Conservation (phyloP, 306 rosid genomes). For the Corylus heterophylla region DNA sequence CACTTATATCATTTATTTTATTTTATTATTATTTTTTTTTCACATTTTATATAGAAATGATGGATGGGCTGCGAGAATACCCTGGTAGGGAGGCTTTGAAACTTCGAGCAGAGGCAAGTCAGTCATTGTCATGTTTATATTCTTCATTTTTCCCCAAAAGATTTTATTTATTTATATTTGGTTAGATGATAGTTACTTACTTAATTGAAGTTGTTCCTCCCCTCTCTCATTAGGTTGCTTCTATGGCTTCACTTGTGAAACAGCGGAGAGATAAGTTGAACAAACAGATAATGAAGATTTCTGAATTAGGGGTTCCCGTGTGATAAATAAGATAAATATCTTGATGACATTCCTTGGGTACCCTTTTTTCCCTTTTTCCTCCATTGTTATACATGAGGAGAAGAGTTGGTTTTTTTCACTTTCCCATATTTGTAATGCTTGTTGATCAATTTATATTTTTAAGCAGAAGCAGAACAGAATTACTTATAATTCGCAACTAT, state of each 20-base stretch:
- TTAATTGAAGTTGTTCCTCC: slow-evolving; percentile 13
- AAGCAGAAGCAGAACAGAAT: background rate
- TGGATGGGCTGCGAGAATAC: slow-evolving; percentile 76
- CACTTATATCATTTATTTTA: background rate
- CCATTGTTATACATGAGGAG: background rate
- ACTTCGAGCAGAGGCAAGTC: slow-evolving; percentile 85
- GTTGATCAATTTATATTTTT: background rate
- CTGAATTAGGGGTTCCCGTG: slow-evolving; percentile 71
- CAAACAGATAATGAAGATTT: slow-evolving; percentile 66
- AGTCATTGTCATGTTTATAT: background rate
- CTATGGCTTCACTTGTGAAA: slow-evolving; percentile 59
- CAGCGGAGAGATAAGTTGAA: slow-evolving; percentile 53
- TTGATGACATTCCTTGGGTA: background rate
- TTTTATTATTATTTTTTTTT: background rate
- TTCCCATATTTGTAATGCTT: background rate
- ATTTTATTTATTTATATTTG: background rate
- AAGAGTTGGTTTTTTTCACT: background rate
- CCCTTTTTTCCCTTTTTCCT: background rate
- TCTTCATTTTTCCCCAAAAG: background rate
- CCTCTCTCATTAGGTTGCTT: slow-evolving; percentile 61
- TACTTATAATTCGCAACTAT: no score
- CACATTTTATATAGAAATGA: slow-evolving; percentile 48
- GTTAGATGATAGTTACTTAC: background rate
- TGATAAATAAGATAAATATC: slow-evolving; percentile 28
- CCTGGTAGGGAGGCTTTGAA: slow-evolving; percentile 74